Evolutionary conservation across 805 yeast genomes (phyloP), one percentile per base, ranked within the genome.

Genomic region (Nakazawaea holstii): DNA sequence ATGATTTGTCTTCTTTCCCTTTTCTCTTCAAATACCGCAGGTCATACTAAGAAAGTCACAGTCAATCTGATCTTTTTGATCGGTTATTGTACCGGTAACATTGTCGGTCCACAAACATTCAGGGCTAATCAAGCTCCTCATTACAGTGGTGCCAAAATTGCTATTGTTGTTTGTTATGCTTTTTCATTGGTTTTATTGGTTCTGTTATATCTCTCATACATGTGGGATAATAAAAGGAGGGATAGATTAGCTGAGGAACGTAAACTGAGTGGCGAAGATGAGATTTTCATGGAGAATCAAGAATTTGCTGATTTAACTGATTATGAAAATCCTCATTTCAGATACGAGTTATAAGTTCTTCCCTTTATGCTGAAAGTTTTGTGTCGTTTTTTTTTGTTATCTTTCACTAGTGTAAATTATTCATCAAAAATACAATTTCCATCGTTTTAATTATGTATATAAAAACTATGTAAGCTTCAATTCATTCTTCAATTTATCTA

Each of bases 101-200:
- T 84, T 35, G 74, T 82, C 49, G 92, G 91, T 2, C 90, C 94
- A 5, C 89, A 83, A 62, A 72, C 85, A 15, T 86, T 86, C 66
- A 72, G 68, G 49, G 62, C 74, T 0, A 53, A 63, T 8, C 75
- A 83, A 49, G 81, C 79, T n/a, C 90, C 90, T 6, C 58, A 62
- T 36, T 86, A 84, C 55, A 64, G 60, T 9, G 74, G 77, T 14
- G 85, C 82, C 8, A 79, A 78, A 53, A 65, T 61, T 30, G 61
- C 71, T 39, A 69, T 73, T 54, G 72, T 68, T 37, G 71, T 57
- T 15, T 65, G 68, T 47, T 55, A 55, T 46, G 50, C 57, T 43
- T 43, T 65, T 11, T 54, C 68, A 28, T 48, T 66, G 26, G 54
- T 60, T 9, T 45, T 58, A n/a, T 52, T 72, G 35, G 17, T 59